phyloP scores from a whole-genome alignment of 352 stramenopile genomes.

The Globisporangium rhizosaccharum region DNA sequence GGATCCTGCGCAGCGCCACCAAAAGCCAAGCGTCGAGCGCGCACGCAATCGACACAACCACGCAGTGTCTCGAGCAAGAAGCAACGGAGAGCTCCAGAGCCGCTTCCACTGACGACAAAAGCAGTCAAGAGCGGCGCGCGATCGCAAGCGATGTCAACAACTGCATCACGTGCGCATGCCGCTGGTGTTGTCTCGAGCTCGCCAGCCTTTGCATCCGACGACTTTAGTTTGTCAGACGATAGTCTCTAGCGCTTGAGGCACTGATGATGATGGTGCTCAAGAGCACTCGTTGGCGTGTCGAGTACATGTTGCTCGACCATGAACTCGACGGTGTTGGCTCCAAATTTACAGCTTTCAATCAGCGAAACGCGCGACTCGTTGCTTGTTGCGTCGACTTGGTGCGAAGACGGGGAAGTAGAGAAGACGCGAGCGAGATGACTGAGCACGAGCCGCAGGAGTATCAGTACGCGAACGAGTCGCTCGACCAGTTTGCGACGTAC shows the following conservation, averaged over 20 bases:
- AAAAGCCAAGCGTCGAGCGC: slow-evolving; percentile 1
- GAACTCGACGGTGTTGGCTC: no score
- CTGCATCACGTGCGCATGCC: not conserved
- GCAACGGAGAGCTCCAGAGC: not conserved
- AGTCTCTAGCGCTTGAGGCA: not conserved
- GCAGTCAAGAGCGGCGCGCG: no score
- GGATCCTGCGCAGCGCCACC: not conserved
- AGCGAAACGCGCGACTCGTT: no score
- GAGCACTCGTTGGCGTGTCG: no score
- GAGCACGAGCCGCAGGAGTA: slow-evolving; percentile 58
- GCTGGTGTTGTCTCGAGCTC: slow-evolving; percentile 1
- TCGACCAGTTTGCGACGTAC: slow-evolving; percentile 91
- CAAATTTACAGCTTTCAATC: no score
- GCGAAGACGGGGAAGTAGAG: no score
- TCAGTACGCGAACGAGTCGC: slow-evolving; percentile 70
- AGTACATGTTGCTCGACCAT: no score
- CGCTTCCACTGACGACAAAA: not conserved
- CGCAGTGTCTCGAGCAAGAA: slow-evolving; percentile 9
- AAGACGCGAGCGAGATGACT: slow-evolving; percentile 20
- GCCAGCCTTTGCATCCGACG: slow-evolving; percentile 1
- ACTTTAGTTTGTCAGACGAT: slow-evolving; percentile 17
- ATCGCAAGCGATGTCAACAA: not conserved
- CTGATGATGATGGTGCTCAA: no score
- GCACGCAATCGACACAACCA: not conserved
- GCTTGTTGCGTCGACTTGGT: no score